Conservation (phyloP, 805 yeast genomes). For the Lachancea meyersii region DNA sequence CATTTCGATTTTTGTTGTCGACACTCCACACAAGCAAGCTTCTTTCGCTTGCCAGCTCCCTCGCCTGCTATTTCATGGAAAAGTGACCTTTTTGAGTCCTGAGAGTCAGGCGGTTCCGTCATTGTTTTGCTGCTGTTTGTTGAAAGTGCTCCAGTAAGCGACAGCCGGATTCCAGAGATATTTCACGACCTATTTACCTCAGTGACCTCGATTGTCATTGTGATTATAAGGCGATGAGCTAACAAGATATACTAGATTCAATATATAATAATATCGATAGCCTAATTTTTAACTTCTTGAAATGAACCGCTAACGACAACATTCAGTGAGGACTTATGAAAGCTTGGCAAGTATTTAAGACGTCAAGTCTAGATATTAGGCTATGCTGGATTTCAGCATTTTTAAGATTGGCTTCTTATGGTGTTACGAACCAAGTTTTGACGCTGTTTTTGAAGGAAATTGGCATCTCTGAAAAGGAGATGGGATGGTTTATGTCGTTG, state of each 20-base stretch:
- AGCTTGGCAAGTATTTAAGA: slow-evolving; percentile 23
- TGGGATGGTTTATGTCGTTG: slow-evolving; percentile 77
- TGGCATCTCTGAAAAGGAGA: slow-evolving; percentile 47
- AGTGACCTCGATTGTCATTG: too few species aligned
- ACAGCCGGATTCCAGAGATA: too few species aligned
- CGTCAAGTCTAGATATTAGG: slow-evolving; percentile 47
- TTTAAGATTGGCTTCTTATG: slow-evolving; percentile 66
- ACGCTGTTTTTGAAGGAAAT: slow-evolving; percentile 57
- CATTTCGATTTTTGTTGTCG: slow-evolving; percentile 92
- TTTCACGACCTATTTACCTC: too few species aligned
- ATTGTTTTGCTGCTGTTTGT: neutral
- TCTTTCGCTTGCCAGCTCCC: slow-evolving; percentile 33
- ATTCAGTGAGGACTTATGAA: neutral
- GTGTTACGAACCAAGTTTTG: slow-evolving; percentile 71
- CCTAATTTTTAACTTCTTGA: too few species aligned
- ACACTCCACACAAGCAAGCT: slow-evolving; percentile 91
- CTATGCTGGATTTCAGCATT: slow-evolving; percentile 65
- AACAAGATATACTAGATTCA: too few species aligned
- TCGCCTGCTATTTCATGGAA: slow-evolving; percentile 2
- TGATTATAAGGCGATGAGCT: too few species aligned
- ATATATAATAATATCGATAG: too few species aligned
- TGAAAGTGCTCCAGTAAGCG: too few species aligned
- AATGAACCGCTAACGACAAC: too few species aligned
- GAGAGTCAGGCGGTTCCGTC: neutral
- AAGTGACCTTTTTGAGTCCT: neutral